Conservation (phyloP, 441 rosid genomes). For the Bruguiera hainesii region DNA sequence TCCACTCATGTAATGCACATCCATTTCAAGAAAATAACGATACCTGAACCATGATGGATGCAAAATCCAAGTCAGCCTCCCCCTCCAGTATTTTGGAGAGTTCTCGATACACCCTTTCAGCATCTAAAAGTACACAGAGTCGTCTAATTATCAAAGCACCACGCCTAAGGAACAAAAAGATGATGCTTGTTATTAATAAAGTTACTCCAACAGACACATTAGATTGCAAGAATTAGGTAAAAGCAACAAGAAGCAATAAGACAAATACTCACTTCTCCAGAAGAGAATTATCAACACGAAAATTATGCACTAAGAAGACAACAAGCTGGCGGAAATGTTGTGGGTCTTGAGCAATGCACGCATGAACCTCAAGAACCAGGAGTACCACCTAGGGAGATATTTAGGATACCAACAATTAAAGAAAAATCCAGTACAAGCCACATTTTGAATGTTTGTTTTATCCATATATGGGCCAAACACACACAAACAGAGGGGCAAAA, state of each 20-base stretch:
- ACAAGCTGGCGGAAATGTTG: conserved; percentile 95
- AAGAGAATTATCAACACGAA: conserved; percentile 80
- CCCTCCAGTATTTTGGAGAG: conserved; percentile 94
- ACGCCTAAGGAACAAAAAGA: conserved; percentile 47
- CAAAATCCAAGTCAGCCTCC: conserved; percentile 96
- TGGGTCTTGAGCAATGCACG: conserved; percentile 93
- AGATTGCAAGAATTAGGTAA: not conserved
- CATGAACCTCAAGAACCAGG: conserved; percentile 97
- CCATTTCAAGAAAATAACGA: conserved; percentile 7
- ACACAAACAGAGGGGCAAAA: no score
- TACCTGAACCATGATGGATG: conserved; percentile 99
- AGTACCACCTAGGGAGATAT: conserved; percentile 77
- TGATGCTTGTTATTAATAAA: conserved; percentile 13
- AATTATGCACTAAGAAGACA: conserved; percentile 89
- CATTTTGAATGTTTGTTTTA: not conserved
- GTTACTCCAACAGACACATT: conserved; percentile 1
- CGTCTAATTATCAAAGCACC: conserved; percentile 97
- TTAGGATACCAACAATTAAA: not conserved
- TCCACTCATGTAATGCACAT: not conserved
- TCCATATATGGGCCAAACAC: not conserved
- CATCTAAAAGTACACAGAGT: conserved; percentile 93
- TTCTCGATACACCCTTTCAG: conserved; percentile 93
- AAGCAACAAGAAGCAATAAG: not conserved
- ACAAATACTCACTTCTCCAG: conserved; percentile 77
- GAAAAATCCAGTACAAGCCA: not conserved